These are phyloP conservation scores for Viola pubescens DNA, from an alignment of 441 rosid genomes.

Conservation along the genomic window DNA sequence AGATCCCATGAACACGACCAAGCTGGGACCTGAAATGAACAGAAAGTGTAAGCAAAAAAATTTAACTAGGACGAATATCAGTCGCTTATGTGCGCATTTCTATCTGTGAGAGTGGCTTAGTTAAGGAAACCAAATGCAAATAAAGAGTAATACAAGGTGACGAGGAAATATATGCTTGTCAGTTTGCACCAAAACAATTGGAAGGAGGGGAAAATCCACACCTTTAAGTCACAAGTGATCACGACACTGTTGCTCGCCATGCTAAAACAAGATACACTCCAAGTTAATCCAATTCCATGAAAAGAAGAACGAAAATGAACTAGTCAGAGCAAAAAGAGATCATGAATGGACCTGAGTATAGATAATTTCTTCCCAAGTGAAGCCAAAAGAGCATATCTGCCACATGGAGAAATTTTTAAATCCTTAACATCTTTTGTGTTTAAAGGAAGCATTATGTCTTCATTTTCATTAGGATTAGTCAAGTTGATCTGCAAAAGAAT, in stretches of 20 bases:
- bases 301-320: background rate
- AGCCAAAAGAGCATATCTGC: slow-evolving; percentile 5
- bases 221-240: slow-evolving; percentile 2
- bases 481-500: slow-evolving; percentile 4
- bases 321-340: background rate
- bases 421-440: slow-evolving; percentile 8
- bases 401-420: slow-evolving; percentile 6
- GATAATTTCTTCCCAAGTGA: slow-evolving; percentile 10
- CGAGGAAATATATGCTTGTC: too few species aligned
- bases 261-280: slow-evolving; percentile 3
- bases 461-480: slow-evolving; percentile 9
- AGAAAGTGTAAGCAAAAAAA: background rate
- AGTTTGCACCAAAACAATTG: background rate
- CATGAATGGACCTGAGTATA: slow-evolving; percentile 2
- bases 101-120: too few species aligned
- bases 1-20: slow-evolving; percentile 13
- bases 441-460: slow-evolving; percentile 7
- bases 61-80: too few species aligned
- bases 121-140: too few species aligned
- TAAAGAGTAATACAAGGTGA: too few species aligned
- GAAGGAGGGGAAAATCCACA: background rate
- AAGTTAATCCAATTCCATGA: background rate
- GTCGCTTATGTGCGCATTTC: too few species aligned
- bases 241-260: slow-evolving; percentile 8
- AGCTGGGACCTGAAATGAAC: slow-evolving; percentile 8